These are phyloP conservation scores for Castanea mollissima DNA, from an alignment of 306 rosid genomes.

Conservation along the genomic window DNA sequence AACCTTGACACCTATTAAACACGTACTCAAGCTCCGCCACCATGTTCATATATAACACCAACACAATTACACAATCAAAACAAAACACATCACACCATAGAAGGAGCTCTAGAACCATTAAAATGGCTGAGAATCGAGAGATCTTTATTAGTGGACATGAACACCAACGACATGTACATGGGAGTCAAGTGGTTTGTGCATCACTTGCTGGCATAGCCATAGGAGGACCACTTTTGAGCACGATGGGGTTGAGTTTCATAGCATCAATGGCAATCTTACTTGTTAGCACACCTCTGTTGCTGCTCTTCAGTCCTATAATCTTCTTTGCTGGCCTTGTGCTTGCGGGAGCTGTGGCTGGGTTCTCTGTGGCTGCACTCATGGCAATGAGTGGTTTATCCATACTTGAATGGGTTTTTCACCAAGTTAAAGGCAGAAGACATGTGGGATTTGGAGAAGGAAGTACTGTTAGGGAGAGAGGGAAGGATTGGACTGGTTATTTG, in stretches of 20 bases:
- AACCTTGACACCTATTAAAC: background rate
- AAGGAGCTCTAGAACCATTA: background rate
- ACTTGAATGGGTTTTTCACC: constrained; percentile 6
- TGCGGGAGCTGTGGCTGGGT: background rate
- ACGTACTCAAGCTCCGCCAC: background rate
- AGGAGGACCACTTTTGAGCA: constrained; percentile 23
- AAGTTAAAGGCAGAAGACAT: background rate
- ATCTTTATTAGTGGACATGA: background rate
- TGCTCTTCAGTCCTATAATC: constrained; percentile 25
- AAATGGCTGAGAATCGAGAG: background rate
- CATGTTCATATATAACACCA: background rate
- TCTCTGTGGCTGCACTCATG: constrained; percentile 19
- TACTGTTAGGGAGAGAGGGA: background rate
- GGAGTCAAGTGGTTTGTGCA: background rate
- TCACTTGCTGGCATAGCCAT: constrained; percentile 8
- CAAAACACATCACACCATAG: background rate
- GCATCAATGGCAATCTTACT: constrained; percentile 24
- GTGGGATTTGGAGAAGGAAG: background rate
- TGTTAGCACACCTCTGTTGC: constrained; percentile 19
- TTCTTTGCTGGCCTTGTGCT: constrained; percentile 6
- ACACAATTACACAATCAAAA: background rate
- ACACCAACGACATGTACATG: background rate
- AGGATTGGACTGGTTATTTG: background rate
- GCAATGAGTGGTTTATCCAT: background rate
- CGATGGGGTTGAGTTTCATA: constrained; percentile 29